These are phyloP conservation scores for Serendipita indica DNA, from an alignment of 768 basidiomycete species.

Conservation along the genomic window DNA sequence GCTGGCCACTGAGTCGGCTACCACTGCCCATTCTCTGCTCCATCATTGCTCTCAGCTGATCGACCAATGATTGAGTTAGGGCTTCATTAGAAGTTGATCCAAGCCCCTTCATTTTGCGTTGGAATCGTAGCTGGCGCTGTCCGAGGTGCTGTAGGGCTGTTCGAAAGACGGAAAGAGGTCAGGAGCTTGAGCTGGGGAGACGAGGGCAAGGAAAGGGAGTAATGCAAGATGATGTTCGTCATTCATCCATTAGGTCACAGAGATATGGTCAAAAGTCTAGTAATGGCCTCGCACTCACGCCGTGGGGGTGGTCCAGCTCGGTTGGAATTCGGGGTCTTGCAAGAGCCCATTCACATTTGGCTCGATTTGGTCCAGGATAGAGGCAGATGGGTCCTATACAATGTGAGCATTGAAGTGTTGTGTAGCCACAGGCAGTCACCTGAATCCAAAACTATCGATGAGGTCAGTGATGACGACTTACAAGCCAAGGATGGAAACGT, in stretches of 20 bases:
- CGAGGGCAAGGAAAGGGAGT: too few species aligned
- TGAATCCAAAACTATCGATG: constrained; percentile 68
- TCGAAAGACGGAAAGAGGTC: too few species aligned
- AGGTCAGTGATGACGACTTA: constrained; percentile 12
- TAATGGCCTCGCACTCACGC: constrained; percentile 2
- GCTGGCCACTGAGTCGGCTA: not conserved
- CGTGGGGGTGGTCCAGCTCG: constrained; percentile 2
- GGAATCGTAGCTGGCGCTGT: too few species aligned
- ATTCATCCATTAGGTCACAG: too few species aligned
- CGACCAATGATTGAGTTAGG: not conserved
- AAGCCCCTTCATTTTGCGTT: too few species aligned
- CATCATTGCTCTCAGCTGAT: not conserved
- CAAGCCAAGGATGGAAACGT: constrained; percentile 18
- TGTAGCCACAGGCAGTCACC: too few species aligned
- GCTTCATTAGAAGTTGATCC: too few species aligned
- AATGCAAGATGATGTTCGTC: too few species aligned
- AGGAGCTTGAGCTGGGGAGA: too few species aligned
- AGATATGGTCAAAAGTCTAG: not conserved
- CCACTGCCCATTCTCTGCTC: not conserved
- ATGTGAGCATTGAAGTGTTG: not conserved
- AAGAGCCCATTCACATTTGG: constrained; percentile 57
- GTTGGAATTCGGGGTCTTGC: constrained; percentile 41
- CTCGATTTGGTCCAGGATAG: constrained; percentile 57
- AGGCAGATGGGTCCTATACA: constrained; percentile 48
- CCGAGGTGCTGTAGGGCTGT: too few species aligned